A percentile compares a stretch with the other conserved stretches of the same genome.
Evolutionary conservation across 2,329 filamentous ascomycete species (phyloP).

Genomic region (Tolypocladium inflatum): DNA sequence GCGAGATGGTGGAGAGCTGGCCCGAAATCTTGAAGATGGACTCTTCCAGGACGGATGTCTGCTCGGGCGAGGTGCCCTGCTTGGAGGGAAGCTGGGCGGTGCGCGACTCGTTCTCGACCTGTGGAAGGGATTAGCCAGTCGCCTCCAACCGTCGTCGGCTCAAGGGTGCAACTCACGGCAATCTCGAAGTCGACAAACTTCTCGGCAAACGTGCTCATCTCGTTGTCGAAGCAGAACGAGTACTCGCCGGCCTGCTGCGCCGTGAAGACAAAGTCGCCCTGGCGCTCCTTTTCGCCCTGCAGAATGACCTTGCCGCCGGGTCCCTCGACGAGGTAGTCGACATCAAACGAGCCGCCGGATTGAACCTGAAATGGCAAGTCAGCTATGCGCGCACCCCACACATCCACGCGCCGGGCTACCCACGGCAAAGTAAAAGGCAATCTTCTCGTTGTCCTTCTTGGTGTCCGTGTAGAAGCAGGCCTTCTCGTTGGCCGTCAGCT

Average conservation of each 20-base stretch:
- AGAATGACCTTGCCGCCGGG: constrained; percentile 75
- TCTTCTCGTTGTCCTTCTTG: constrained; percentile 71
- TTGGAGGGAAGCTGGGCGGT: constrained; percentile 71
- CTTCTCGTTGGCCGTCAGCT: constrained; percentile 80
- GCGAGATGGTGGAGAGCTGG: constrained; percentile 84
- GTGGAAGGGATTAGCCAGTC: constrained; percentile 4
- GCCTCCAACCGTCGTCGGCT: neutral
- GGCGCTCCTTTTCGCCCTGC: constrained; percentile 80
- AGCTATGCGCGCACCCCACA: neutral
- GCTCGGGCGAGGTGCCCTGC: constrained; percentile 79
- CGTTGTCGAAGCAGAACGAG: constrained; percentile 96
- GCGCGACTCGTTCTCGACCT: constrained; percentile 87
- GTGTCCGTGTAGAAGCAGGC: constrained; percentile 89
- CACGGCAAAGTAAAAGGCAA: constrained; percentile 98
- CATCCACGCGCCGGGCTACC: constrained; percentile 19
- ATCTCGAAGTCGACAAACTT: constrained; percentile 99
- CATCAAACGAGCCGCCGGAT: constrained; percentile 95
- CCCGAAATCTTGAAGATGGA: constrained; percentile 91
- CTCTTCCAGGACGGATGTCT: constrained; percentile 82
- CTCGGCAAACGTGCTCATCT: constrained; percentile 96
- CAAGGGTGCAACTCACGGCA: constrained; percentile 37
- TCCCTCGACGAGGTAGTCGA: constrained; percentile 83
- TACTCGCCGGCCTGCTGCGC: constrained; percentile 84
- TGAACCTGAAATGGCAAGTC: constrained; percentile 56
- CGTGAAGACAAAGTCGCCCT: constrained; percentile 97